phyloP scores from a whole-genome alignment of 106 monocot species.

The Dendrobium officinale region DNA sequence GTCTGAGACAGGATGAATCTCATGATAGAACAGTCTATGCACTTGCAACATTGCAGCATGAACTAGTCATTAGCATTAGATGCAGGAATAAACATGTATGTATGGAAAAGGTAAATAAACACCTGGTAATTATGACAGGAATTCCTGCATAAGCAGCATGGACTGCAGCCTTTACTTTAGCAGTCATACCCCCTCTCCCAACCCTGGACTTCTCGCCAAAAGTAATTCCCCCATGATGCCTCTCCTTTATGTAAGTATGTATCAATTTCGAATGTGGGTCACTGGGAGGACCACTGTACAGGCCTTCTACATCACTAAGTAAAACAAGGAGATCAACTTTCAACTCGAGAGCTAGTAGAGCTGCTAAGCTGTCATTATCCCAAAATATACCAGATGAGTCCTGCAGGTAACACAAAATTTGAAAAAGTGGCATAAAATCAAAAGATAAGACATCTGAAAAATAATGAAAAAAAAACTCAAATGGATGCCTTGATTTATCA shows the following conservation, averaged over 20 bases:
- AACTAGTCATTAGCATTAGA: not conserved
- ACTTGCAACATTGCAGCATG: not conserved
- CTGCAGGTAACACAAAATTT: slow-evolving; percentile 26
- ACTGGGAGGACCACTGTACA: slow-evolving; percentile 90
- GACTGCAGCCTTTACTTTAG: slow-evolving; percentile 84
- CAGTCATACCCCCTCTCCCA: slow-evolving; percentile 94
- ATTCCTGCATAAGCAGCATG: slow-evolving; percentile 66
- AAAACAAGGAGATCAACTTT: slow-evolving; percentile 94
- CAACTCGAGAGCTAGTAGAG: slow-evolving; percentile 73
- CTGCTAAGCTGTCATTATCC: slow-evolving; percentile 99
- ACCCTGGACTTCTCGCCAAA: slow-evolving; percentile 96
- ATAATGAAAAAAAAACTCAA: not conserved
- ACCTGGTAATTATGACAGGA: slow-evolving; percentile 93
- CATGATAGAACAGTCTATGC: not conserved
- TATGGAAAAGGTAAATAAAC: not conserved
- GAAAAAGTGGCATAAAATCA: not conserved
- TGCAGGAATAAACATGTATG: not conserved
- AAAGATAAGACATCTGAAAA: not conserved
- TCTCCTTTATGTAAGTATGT: slow-evolving; percentile 82
- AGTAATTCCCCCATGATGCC: slow-evolving; percentile 77
- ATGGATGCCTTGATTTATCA: not conserved
- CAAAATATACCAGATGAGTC: slow-evolving; percentile 97
- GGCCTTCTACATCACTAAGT: slow-evolving; percentile 94
- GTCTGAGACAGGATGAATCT: not conserved
- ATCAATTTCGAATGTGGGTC: slow-evolving; percentile 78